Percentiles rank a stretch among this genome's conserved stretches.
phyloP scores from a whole-genome alignment of 1,284 basidiomycete species.

The Vanrija pseudolonga region DNA sequence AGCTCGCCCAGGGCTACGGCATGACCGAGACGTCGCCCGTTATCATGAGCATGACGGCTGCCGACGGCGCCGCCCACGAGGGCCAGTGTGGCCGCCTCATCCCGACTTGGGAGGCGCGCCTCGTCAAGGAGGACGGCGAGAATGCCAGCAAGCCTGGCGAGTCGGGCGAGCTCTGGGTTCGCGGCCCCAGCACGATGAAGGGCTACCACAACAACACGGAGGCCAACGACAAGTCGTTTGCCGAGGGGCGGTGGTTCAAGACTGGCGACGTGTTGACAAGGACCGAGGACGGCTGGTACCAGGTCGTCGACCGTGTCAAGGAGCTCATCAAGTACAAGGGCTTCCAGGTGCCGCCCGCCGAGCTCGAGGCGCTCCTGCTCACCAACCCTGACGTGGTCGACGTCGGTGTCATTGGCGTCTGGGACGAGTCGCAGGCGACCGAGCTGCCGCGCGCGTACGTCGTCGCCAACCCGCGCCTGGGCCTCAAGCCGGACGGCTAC shows the following conservation, averaged over 20 bases:
- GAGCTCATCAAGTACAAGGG: constrained; percentile 75
- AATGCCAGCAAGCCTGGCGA: constrained; percentile 54
- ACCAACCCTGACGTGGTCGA: constrained; percentile 67
- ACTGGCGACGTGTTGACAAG: constrained; percentile 70
- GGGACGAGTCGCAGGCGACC: constrained; percentile 60
- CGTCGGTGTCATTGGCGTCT: constrained; percentile 65
- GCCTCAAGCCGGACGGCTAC: constrained; percentile 55
- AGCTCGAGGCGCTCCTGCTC: constrained; percentile 68
- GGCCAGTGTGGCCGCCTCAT: constrained; percentile 69
- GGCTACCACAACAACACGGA: constrained; percentile 60
- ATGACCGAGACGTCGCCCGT: constrained; percentile 53
- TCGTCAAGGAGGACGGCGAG: constrained; percentile 55
- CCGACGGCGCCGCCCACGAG: constrained; percentile 42
- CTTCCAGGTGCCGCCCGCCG: constrained; percentile 68
- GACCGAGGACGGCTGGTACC: constrained; percentile 59
- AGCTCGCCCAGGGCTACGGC: constrained; percentile 48
- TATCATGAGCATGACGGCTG: constrained; percentile 19
- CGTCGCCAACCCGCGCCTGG: constrained; percentile 67
- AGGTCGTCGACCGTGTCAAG: constrained; percentile 56
- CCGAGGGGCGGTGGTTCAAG: constrained; percentile 67
- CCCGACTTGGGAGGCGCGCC: constrained; percentile 70
- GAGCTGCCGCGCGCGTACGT: constrained; percentile 60
- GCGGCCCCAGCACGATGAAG: constrained; percentile 77
- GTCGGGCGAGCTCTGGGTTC: constrained; percentile 74
- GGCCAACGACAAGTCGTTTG: constrained; percentile 66